phyloP scores from a whole-genome alignment of 208 protist genomes.

The Naegleria lovaniensis region DNA sequence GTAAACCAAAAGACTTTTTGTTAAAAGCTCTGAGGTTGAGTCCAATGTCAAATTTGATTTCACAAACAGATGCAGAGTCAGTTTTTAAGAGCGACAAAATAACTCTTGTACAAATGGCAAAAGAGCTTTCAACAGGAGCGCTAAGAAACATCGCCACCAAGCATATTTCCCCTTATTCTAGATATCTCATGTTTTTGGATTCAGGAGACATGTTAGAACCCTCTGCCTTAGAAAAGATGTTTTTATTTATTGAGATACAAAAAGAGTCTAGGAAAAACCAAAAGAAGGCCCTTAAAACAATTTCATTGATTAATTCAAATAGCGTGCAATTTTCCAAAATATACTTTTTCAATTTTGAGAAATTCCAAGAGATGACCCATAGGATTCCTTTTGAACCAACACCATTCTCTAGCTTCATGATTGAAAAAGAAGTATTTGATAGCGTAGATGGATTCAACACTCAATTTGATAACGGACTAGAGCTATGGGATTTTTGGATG shows the following conservation, averaged over 20 bases:
- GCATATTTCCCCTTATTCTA: neutral
- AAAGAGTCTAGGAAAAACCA: neutral
- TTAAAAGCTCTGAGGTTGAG: too few relatives aligned
- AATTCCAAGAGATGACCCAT: neutral
- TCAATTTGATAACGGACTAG: neutral
- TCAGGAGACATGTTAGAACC: neutral
- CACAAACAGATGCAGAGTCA: neutral
- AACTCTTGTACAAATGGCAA: neutral
- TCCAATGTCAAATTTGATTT: neutral
- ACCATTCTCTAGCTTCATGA: neutral
- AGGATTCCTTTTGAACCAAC: neutral
- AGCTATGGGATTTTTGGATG: conserved; percentile 5
- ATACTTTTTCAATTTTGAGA: neutral
- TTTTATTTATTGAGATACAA: neutral
- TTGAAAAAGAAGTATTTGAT: neutral
- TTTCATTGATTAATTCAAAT: neutral
- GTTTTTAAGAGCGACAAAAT: neutral
- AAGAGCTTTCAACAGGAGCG: neutral
- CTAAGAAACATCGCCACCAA: neutral
- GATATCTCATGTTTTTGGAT: neutral
- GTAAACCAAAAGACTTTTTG: neutral
- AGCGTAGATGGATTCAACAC: neutral
- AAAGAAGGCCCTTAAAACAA: neutral
- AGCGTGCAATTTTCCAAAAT: neutral
- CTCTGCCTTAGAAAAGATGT: neutral